These are phyloP conservation scores for Typha latifolia DNA, from an alignment of 176 grass and related monocot species.

Conservation along the genomic window DNA sequence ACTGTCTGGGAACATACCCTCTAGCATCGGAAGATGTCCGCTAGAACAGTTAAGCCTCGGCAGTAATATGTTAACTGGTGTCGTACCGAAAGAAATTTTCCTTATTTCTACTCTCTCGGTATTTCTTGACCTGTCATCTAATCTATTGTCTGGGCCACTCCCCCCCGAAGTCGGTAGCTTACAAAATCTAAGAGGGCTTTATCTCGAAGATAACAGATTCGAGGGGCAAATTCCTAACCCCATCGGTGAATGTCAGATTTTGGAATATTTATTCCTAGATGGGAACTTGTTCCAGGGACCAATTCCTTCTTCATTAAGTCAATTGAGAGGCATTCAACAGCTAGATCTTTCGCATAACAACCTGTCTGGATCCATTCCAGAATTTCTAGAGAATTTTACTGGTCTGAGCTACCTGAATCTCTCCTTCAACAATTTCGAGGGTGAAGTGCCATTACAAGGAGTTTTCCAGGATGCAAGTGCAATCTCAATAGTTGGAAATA, in stretches of 20 bases:
- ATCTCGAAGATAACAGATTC: slow-evolving; percentile 1
- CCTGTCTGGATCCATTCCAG: slow-evolving; percentile 2
- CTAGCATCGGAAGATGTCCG: background rate
- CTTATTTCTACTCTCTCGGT: background rate
- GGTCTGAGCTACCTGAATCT: slow-evolving; percentile 2
- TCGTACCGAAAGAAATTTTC: slow-evolving; percentile 8
- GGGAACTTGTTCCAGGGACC: background rate
- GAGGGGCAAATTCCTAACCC: background rate
- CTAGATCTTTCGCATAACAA: slow-evolving; percentile 20
- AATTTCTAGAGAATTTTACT: background rate
- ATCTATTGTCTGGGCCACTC: background rate
- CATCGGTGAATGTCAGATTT: background rate
- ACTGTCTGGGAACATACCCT: slow-evolving; percentile 3
- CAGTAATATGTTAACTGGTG: slow-evolving; percentile 1
- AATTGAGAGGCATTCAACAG: background rate
- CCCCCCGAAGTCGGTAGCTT: background rate
- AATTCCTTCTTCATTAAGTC: background rate
- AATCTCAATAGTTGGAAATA: slow-evolving; percentile 12
- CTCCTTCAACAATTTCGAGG: slow-evolving; percentile 26
- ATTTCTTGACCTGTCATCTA: background rate
- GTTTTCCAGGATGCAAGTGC: slow-evolving; percentile 7
- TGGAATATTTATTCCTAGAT: background rate
- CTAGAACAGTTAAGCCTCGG: background rate
- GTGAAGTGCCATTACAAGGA: slow-evolving; percentile 17
- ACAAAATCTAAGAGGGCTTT: background rate